Evolutionary conservation across 2,329 filamentous ascomycete genomes (phyloP).

Genomic region (Neocucurbitaria cava): DNA sequence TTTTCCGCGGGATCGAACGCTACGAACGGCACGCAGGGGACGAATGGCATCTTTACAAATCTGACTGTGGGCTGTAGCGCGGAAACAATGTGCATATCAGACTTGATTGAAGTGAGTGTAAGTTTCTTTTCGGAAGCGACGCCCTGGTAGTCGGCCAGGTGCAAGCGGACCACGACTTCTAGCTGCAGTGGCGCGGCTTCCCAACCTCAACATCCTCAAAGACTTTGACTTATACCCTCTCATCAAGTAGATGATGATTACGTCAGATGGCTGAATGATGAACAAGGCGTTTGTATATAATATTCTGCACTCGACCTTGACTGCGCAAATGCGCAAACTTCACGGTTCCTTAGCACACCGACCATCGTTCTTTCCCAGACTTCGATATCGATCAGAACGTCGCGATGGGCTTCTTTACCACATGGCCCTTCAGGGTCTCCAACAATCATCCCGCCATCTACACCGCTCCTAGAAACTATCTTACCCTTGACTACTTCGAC

Average conservation of each 20-base stretch:
- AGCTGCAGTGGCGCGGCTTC: not conserved
- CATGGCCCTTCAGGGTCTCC: not conserved
- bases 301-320: not conserved
- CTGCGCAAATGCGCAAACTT: slow-evolving; percentile 26
- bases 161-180: not conserved
- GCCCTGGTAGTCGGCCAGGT: not conserved
- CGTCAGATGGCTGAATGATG: not conserved
- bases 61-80: not conserved
- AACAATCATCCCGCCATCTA: not conserved
- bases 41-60: no score
- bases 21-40: not conserved
- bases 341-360: slow-evolving; percentile 1
- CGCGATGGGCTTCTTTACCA: not conserved
- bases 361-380: slow-evolving; percentile 7
- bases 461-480: not conserved
- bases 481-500: not conserved
- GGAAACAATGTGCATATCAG: not conserved
- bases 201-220: not conserved
- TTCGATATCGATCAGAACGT: not conserved
- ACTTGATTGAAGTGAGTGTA: not conserved
- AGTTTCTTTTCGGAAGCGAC: not conserved
- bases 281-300: not conserved
- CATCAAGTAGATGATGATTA: no score
- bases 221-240: no score
- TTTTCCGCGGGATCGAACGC: not conserved